phyloP scores from a whole-genome alignment of 148 eudicot genomes.

The Persicaria tinctoria region DNA sequence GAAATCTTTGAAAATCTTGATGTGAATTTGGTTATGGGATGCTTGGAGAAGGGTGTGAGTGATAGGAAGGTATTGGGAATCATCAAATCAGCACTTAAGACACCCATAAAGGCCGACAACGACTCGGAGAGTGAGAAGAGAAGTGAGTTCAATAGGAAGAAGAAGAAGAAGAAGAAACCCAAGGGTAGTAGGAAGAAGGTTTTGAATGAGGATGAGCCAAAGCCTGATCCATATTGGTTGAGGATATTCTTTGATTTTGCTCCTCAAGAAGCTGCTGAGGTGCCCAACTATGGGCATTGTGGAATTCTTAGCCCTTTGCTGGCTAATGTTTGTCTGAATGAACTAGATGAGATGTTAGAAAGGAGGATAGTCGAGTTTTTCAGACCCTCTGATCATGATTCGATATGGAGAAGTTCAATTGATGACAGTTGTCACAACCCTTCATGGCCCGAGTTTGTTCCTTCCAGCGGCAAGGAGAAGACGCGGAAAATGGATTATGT shows the following conservation, averaged over 20 bases:
- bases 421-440: conserved; percentile 80
- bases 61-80: conserved; percentile 66
- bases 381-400: conserved; percentile 41
- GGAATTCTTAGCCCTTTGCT: conserved; percentile 90
- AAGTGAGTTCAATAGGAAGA: conserved; percentile 20
- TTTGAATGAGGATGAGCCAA: conserved; percentile 72
- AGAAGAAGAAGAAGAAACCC: conserved; percentile 41
- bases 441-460: conserved; percentile 98
- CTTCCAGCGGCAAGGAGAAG: conserved; percentile 70
- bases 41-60: conserved; percentile 53
- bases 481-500: conserved; percentile 87
- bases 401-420: conserved; percentile 49
- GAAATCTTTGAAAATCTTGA: conserved; percentile 40
- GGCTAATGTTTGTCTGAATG: conserved; percentile 72
- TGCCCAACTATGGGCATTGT: conserved; percentile 72
- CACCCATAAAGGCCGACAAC: background rate
- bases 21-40: conserved; percentile 37
- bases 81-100: conserved; percentile 42
- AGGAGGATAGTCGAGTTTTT: conserved; percentile 53
- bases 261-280: conserved; percentile 75
- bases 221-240: conserved; percentile 95
- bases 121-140: conserved; percentile 13
- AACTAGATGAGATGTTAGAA: conserved; percentile 74
- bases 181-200: conserved; percentile 46
- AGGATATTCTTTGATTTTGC: conserved; percentile 72